Evolutionary conservation across 2,329 filamentous ascomycete species (phyloP), one percentile per base, ranked within the genome.

Genomic region (Aspergillus novofumigatus): DNA sequence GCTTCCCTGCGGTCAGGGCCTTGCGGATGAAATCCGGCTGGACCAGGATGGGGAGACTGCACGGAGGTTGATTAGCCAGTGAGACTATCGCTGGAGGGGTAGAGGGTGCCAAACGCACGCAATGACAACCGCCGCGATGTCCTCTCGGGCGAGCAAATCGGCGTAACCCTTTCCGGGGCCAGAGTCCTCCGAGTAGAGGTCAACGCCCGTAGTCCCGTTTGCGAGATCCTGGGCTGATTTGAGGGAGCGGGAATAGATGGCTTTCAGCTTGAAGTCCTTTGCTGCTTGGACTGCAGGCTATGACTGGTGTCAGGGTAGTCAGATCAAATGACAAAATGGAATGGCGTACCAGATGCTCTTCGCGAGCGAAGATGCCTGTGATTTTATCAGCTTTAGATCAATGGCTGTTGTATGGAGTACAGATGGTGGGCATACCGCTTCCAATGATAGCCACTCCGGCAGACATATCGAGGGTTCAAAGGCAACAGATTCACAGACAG

Each of bases 171-270:
- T 78, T 4, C 74, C 78, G 5, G 74, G 57, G 0, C 75, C 75
- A 4, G 75, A 75, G 58, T 86, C 83, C 14, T 83, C 81, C 41
- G 82, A 83, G 70, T 84, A 85, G 51, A 85, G 67, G 29, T 81
- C 80, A 14, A 84, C 70, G 17, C 67, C 66, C 0, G 69, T 60
- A 2, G 64, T 61, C 10, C 56, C 61, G 0, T 72, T 65, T 10
- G 70, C 66, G 10, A 81, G 72, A 3, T 64, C 66, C 56, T 80
- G 66, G n/a, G 83, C 83, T 4, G 83, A 85, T 42, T 78, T 75
- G 8, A 81, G 69, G 6, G 81, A 81, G 49, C 83, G 80, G n/a
- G 83, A 85, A 70, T 83, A 86, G 59, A 85, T 76, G 20, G 83
- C 83, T 66, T 81, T 83, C 35, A 86, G 71, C 3, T 69, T 64